Evolutionary conservation across 371 early-diverging fungal genomes (phyloP).

Genomic region (Rhizopus arrhizus): DNA sequence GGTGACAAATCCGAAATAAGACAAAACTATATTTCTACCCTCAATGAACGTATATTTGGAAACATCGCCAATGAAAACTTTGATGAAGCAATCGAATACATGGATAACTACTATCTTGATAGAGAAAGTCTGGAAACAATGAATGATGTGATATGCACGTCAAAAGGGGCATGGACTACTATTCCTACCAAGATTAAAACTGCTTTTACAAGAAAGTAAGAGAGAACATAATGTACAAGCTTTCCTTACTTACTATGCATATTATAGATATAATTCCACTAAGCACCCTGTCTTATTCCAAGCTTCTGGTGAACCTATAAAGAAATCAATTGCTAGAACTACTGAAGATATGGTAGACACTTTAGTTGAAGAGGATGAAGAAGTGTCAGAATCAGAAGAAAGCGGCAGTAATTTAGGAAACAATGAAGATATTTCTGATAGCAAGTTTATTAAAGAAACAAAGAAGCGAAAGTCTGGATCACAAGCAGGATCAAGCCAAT

Average conservation of each 20-base stretch:
- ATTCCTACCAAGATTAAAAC: slow-evolving; percentile 76
- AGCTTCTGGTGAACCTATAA: slow-evolving; percentile 40
- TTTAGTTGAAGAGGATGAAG: slow-evolving; percentile 72
- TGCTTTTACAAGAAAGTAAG: slow-evolving; percentile 80
- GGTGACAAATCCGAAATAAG: slow-evolving; percentile 86
- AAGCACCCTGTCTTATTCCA: slow-evolving; percentile 76
- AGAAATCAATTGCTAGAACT: slow-evolving; percentile 39
- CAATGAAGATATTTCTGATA: slow-evolving; percentile 9
- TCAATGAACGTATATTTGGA: slow-evolving; percentile 66
- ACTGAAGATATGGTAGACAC: slow-evolving; percentile 68
- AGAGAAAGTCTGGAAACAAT: slow-evolving; percentile 89
- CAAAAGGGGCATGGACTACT: slow-evolving; percentile 50
- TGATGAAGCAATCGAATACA: slow-evolving; percentile 72
- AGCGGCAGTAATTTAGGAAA: slow-evolving; percentile 1
- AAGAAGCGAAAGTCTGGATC: slow-evolving; percentile 14
- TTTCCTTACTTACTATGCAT: not conserved
- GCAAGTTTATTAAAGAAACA: slow-evolving; percentile 17
- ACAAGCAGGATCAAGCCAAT: not conserved
- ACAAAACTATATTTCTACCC: slow-evolving; percentile 78
- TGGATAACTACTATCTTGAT: slow-evolving; percentile 90
- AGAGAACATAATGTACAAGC: slow-evolving; percentile 4
- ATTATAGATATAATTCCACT: slow-evolving; percentile 72
- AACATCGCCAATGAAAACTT: slow-evolving; percentile 70
- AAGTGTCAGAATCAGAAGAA: slow-evolving; percentile 62
- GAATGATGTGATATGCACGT: slow-evolving; percentile 62